Conservation (phyloP, 805 yeast species). For the Kurtzmaniella fragi region DNA sequence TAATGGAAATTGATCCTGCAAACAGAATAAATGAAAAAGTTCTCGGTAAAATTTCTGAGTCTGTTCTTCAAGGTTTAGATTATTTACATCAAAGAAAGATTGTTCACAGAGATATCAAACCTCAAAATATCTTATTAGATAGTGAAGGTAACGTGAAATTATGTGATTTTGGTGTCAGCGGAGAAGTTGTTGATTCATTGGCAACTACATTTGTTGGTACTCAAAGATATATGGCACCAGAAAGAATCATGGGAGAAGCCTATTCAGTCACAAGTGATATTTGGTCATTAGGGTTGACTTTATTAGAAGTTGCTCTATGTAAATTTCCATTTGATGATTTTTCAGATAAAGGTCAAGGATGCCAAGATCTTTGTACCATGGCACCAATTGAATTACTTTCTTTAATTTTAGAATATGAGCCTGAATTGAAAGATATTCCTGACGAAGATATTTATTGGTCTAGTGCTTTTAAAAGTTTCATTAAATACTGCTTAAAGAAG, state of each 20-base stretch:
- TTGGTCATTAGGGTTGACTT: constrained; percentile 83
- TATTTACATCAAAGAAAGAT: constrained; percentile 84
- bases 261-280: constrained; percentile 94
- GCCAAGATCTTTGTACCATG: constrained; percentile 27
- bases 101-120: constrained; percentile 94
- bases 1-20: constrained; percentile 55
- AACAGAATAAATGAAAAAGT: constrained; percentile 93
- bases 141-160: constrained; percentile 76
- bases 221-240: constrained; percentile 98
- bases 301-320: constrained; percentile 92
- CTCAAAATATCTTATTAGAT: constrained; percentile 84
- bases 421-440: constrained; percentile 73
- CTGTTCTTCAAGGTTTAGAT: constrained; percentile 78
- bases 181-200: constrained; percentile 90
- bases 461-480: constrained; percentile 73
- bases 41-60: constrained; percentile 82
- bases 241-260: constrained; percentile 91
- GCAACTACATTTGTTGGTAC: constrained; percentile 98
- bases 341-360: constrained; percentile 22
- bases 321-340: constrained; percentile 63
- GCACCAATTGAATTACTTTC: constrained; percentile 82
- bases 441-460: constrained; percentile 77
- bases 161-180: constrained; percentile 97
- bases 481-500: constrained; percentile 75
- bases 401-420: constrained; percentile 77